phyloP scores from a whole-genome alignment of 768 basidiomycete species.

The Lactifluus volemus region DNA sequence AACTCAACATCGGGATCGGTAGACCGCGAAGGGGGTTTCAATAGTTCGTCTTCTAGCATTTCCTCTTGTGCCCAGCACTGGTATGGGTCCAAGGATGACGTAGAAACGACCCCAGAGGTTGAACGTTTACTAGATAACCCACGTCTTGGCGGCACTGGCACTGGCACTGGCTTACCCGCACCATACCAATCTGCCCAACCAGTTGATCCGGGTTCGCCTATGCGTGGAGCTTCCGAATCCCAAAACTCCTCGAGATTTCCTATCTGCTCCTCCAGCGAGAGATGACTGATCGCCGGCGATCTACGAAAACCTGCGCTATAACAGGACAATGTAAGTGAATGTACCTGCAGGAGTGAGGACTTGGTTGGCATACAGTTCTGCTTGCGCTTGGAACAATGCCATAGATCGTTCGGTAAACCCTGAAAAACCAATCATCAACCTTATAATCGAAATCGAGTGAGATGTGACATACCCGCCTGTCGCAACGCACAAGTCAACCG shows the following conservation, averaged over 20 bases:
- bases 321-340: neutral
- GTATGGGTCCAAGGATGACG: conserved; percentile 47
- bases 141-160: neutral
- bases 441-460: neutral
- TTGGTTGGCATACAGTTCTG: conserved; percentile 56
- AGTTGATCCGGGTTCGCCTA: conserved; percentile 54
- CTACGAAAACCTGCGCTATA: conserved; percentile 46
- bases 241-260: conserved; percentile 70
- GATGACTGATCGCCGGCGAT: conserved; percentile 37
- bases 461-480: conserved; percentile 48
- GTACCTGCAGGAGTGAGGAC: neutral
- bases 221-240: conserved; percentile 74
- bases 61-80: conserved; percentile 58
- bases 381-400: conserved; percentile 77
- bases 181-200: conserved; percentile 65
- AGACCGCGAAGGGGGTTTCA: conserved; percentile 46
- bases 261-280: conserved; percentile 41
- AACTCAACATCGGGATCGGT: conserved; percentile 37
- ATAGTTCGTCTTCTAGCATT: conserved; percentile 35
- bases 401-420: conserved; percentile 67
- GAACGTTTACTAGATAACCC: conserved; percentile 4
- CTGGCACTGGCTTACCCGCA: conserved; percentile 32
- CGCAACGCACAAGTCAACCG: conserved; percentile 52
- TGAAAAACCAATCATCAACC: conserved; percentile 23
- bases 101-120: conserved; percentile 20